Evolutionary conservation across 2,329 filamentous ascomycete genomes (phyloP), one percentile per base, ranked within the genome.

Genomic region (Metarhizium anisopliae): DNA sequence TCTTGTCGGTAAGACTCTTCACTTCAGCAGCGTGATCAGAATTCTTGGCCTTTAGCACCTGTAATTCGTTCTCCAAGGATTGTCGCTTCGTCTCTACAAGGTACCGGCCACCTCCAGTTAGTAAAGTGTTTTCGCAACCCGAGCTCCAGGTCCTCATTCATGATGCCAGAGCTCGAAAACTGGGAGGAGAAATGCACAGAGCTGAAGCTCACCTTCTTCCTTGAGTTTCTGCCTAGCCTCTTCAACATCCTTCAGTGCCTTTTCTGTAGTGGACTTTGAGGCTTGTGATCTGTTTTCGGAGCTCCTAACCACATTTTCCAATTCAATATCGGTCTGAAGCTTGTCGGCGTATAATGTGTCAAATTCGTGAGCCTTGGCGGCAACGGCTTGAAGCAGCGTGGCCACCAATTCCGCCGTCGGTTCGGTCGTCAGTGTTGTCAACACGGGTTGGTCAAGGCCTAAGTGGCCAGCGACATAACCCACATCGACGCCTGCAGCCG

Each of bases 311-410:
- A 87, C 87, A 70, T 90, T 94, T 70, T 99, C 94, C 7, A 97
- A 81, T 75, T 97, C 92, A 49, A 99, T 94, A 65, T 96, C 90
- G 50, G 89, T 77, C 62, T 90, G 86, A 49, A 96, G 80, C 74
- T 96, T 97, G 61, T 95, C 89, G 10, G 93, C 86, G 64, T 87
- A 90, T 45, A 96, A 74, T 43, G 85, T 81, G 67, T 96, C 90
- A 64, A 83, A 86, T 65, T 96, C 90, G 64, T 86, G 88, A 40
- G 89, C 90, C 70, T 94, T 96, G 35, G 77, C 75, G 29, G 86
- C 81, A 54, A 97, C 82, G 30, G 88, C 86, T 59, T 83, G 78
- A 45, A 99, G 80, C 53, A 99, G 78, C 47, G 82, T 77, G 57
- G 82, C 80, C 61, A 96, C 87, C 30, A 96, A 83, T 13, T 95